Evolutionary conservation across 371 early-diverging fungal genomes (phyloP), one percentile per base, ranked within the genome.

Genomic region (Mortierella sp.): DNA sequence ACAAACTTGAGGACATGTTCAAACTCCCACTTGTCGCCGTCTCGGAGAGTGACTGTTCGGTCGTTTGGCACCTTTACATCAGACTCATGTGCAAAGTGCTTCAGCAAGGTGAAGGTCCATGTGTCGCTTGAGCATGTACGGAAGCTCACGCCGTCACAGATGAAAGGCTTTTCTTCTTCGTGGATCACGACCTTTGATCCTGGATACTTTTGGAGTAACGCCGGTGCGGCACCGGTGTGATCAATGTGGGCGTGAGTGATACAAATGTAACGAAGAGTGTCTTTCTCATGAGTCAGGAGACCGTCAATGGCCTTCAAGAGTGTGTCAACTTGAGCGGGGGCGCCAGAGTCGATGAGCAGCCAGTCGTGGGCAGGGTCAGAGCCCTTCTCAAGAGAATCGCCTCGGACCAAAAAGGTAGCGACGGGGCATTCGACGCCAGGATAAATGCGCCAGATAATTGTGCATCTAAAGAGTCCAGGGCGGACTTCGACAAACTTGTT

Each of bases 241-340:
- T 86, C 86, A 52, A 84, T 55, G 32, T 86, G 86, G 20, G 63
- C 83, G 45, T 86, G 86, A 2, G 86, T 86, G 68, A 86, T 75
- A 26, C 73, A 71, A 22, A 86, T 68, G 67, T 75, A 75, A n/a
- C 77, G 73, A 28, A 86, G 70, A 1, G 66, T 61, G 67, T 80
- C 84, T 37, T 86, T 79, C 5, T 66, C 72, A 57, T 86, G 86
- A 5, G 61, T 64, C 12, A 81, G 67, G 57, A 81, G 73, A 10
- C 20, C 55, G 20, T 70, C 70, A 16, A 86, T 66, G 26, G 84
- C 85, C 30, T 68, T 61, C n/a, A 83, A 57, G 14, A 86, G 66
- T 6, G 58, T 67, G 8, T 71, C 64, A 28, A 74, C 64, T 45
- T 86, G 84, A 47, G 72, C 58, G 37, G 80, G 81, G 18, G 74